Conservation (phyloP, 345 rosid species). For the Toxicodendron radicans region DNA sequence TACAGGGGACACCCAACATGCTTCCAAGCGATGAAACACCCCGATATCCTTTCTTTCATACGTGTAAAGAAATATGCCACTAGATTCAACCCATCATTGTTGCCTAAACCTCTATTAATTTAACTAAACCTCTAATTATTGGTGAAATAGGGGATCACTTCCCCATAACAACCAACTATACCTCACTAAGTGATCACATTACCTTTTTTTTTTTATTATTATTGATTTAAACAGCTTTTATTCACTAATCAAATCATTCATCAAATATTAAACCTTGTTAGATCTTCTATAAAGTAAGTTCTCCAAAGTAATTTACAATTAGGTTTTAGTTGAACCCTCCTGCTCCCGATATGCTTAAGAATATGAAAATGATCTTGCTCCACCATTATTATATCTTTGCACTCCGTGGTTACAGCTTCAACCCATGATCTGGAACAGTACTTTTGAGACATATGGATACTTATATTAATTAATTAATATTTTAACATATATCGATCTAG, state of each 20-base stretch:
- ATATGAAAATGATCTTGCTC: slow-evolving; percentile 6
- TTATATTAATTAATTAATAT: background rate
- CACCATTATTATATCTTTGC: slow-evolving; percentile 3
- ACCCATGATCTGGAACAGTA: slow-evolving; percentile 28
- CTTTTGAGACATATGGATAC: slow-evolving; percentile 1
- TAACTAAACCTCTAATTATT: slow-evolving; percentile 46
- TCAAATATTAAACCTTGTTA: slow-evolving; percentile 4
- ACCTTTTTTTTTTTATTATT: background rate
- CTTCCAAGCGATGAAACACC: slow-evolving; percentile 49
- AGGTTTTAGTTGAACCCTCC: slow-evolving; percentile 1
- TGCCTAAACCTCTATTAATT: slow-evolving; percentile 37
- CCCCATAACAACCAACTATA: slow-evolving; percentile 21
- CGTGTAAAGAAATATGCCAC: slow-evolving; percentile 67
- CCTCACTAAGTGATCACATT: slow-evolving; percentile 22
- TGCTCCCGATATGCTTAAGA: slow-evolving; percentile 17
- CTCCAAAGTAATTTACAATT: background rate
- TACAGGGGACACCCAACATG: slow-evolving; percentile 52
- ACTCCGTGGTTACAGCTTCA: slow-evolving; percentile 23
- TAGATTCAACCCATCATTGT: slow-evolving; percentile 60
- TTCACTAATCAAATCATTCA: slow-evolving; percentile 13
- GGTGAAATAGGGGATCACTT: slow-evolving; percentile 35
- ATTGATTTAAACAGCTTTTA: slow-evolving; percentile 3
- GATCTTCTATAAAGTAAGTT: slow-evolving; percentile 26
- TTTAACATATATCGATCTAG: background rate
- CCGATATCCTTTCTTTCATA: slow-evolving; percentile 25